A percentile compares a stretch with the other conserved stretches of the same genome.
phyloP scores from a whole-genome alignment of 805 yeast species.

The Saturnispora bothae region DNA sequence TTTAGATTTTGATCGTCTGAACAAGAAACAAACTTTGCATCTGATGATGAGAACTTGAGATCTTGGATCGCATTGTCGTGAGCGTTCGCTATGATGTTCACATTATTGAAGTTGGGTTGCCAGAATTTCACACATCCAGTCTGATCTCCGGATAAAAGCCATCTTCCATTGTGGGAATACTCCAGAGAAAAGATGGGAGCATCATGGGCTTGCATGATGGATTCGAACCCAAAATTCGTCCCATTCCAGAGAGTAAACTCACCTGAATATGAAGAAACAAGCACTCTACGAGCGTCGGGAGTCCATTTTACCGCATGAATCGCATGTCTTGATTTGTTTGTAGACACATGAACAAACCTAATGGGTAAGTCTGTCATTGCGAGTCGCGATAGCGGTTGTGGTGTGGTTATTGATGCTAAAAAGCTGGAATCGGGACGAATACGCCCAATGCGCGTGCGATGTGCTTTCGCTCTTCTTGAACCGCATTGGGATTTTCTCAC shows the following conservation, averaged over 20 bases:
- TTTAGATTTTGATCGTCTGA: slow-evolving; percentile 87
- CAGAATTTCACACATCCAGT: slow-evolving; percentile 87
- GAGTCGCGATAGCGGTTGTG: slow-evolving; percentile 38
- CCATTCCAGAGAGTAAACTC: slow-evolving; percentile 98
- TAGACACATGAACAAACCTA: slow-evolving; percentile 81
- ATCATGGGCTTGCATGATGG: slow-evolving; percentile 98
- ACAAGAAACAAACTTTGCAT: slow-evolving; percentile 83
- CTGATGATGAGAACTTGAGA: slow-evolving; percentile 82
- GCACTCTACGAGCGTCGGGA: slow-evolving; percentile 84
- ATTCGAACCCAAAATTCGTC: slow-evolving; percentile 86
- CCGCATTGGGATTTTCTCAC: slow-evolving; percentile 35
- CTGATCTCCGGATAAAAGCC: slow-evolving; percentile 92
- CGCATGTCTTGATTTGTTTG: slow-evolving; percentile 86
- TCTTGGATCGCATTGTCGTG: slow-evolving; percentile 81
- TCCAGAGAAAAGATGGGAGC: slow-evolving; percentile 68
- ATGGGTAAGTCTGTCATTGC: slow-evolving; percentile 51
- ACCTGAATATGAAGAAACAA: slow-evolving; percentile 87
- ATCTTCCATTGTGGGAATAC: slow-evolving; percentile 85
- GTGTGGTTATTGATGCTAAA: slow-evolving; percentile 54
- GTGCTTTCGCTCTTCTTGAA: slow-evolving; percentile 1
- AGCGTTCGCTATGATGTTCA: slow-evolving; percentile 59
- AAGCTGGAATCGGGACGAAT: slow-evolving; percentile 63
- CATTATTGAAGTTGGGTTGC: slow-evolving; percentile 98
- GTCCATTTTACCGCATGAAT: slow-evolving; percentile 91
- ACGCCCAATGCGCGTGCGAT: slow-evolving; percentile 32